These are phyloP conservation scores for Escovopsis sp. DNA, from an alignment of 2,329 filamentous ascomycete species.

Conservation along the genomic window DNA sequence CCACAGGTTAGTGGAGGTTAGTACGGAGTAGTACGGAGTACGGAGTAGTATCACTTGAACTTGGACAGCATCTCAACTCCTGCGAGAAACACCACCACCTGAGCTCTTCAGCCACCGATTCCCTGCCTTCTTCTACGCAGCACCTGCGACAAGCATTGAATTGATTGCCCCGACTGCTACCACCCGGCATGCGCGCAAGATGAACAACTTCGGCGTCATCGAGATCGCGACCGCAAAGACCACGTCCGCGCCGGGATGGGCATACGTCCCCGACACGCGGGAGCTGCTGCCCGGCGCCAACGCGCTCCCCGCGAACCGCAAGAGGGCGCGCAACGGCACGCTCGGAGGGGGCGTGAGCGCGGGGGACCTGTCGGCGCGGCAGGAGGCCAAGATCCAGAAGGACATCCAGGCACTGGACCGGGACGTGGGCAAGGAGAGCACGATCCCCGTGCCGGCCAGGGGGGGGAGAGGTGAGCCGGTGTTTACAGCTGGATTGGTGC, in stretches of 20 bases:
- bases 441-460: constrained; percentile 53
- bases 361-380: constrained; percentile 62
- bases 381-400: constrained; percentile 67
- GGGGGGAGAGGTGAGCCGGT: constrained; percentile 24
- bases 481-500: neutral
- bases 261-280: constrained; percentile 69
- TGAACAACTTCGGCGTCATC: constrained; percentile 65
- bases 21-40: too few species aligned
- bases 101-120: too few species aligned
- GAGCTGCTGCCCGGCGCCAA: constrained; percentile 39
- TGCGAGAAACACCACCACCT: too few species aligned
- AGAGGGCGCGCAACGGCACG: constrained; percentile 51
- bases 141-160: constrained; percentile 5
- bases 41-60: too few species aligned
- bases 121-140: neutral
- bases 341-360: constrained; percentile 32
- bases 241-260: constrained; percentile 70
- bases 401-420: constrained; percentile 71
- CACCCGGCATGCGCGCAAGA: too few species aligned
- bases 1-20: too few species aligned
- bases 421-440: constrained; percentile 60
- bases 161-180: too few species aligned
- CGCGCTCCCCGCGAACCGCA: constrained; percentile 43
- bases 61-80: too few species aligned
- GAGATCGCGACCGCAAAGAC: constrained; percentile 60